A percentile compares a stretch with the other conserved stretches of the same genome.
phyloP scores from a whole-genome alignment of 1,284 basidiomycete species.

The Lignosus rhinocerotis region DNA sequence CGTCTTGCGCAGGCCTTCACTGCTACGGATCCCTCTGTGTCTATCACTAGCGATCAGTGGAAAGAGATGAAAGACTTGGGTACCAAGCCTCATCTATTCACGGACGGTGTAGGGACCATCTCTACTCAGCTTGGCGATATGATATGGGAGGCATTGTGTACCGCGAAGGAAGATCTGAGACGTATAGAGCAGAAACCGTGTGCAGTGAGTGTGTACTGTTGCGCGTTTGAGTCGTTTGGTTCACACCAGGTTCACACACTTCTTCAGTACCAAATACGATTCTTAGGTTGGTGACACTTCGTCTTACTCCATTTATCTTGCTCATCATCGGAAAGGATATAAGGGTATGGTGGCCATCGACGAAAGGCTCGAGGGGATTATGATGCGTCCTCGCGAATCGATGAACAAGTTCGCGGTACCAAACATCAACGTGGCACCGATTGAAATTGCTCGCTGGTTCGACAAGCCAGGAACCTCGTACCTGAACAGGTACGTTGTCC shows the following conservation, averaged over 20 bases:
- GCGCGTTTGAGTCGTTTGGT: conserved; percentile 1
- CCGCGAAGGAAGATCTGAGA: conserved; percentile 38
- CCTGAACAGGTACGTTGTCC: conserved; percentile 56
- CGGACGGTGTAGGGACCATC: conserved; percentile 79
- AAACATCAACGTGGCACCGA: conserved; percentile 46
- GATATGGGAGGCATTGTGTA: conserved; percentile 59
- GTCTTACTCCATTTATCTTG: neutral
- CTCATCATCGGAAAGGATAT: conserved; percentile 35
- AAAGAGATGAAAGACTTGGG: conserved; percentile 56
- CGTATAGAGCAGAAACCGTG: conserved; percentile 47
- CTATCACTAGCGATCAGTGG: conserved; percentile 58
- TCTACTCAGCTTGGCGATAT: conserved; percentile 54
- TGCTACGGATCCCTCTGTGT: conserved; percentile 71
- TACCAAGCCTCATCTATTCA: conserved; percentile 50
- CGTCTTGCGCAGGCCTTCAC: conserved; percentile 83
- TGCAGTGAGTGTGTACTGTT: conserved; percentile 45
- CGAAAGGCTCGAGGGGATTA: conserved; percentile 48
- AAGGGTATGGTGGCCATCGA: conserved; percentile 76
- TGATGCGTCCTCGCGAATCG: conserved; percentile 64
- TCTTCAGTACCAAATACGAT: conserved; percentile 70
- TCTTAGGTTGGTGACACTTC: conserved; percentile 48
- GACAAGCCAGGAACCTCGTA: conserved; percentile 55
- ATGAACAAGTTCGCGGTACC: conserved; percentile 72
- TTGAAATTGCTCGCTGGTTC: conserved; percentile 73
- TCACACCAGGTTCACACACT: neutral